phyloP scores from a whole-genome alignment of 2,329 filamentous ascomycete species.

The Ambrosiella cleistominuta region DNA sequence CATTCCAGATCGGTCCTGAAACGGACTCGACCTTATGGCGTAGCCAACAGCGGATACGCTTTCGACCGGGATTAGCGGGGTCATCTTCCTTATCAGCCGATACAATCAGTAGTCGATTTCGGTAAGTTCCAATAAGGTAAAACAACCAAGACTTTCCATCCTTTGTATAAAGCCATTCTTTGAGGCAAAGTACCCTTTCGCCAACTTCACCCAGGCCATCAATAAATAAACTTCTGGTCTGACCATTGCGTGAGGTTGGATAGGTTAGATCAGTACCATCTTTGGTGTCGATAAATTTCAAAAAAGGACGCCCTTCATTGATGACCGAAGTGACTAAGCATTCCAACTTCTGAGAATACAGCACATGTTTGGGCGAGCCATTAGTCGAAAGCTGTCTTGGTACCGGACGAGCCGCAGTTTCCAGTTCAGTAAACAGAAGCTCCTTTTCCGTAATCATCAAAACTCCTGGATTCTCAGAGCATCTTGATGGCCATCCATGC shows the following conservation, averaged over 20 bases:
- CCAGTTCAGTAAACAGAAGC: constrained; percentile 36
- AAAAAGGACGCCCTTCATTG: constrained; percentile 25
- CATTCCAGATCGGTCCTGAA: constrained; percentile 34
- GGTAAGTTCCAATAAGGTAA: constrained; percentile 40
- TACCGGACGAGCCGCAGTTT: constrained; percentile 27
- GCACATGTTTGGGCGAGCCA: constrained; percentile 32
- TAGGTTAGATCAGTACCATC: constrained; percentile 34
- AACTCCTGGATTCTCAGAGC: constrained; percentile 1
- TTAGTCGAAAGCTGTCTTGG: constrained; percentile 30
- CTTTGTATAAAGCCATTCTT: constrained; percentile 45
- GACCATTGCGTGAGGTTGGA: constrained; percentile 25
- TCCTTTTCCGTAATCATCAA: constrained; percentile 32
- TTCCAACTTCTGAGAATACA: constrained; percentile 36
- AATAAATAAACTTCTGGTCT: constrained; percentile 28
- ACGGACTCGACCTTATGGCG: constrained; percentile 29
- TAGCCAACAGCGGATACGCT: constrained; percentile 35
- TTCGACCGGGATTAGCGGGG: constrained; percentile 15
- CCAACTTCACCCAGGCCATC: constrained; percentile 37
- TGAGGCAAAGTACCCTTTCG: constrained; percentile 41
- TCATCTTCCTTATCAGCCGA: constrained; percentile 19
- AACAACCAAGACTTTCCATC: constrained; percentile 42
- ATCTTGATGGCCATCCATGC: neutral
- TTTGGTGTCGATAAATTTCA: constrained; percentile 39
- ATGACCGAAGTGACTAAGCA: constrained; percentile 36
- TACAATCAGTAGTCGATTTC: constrained; percentile 38